phyloP scores from a whole-genome alignment of 2,329 filamentous ascomycete species.

The Penicillium nordicum region DNA sequence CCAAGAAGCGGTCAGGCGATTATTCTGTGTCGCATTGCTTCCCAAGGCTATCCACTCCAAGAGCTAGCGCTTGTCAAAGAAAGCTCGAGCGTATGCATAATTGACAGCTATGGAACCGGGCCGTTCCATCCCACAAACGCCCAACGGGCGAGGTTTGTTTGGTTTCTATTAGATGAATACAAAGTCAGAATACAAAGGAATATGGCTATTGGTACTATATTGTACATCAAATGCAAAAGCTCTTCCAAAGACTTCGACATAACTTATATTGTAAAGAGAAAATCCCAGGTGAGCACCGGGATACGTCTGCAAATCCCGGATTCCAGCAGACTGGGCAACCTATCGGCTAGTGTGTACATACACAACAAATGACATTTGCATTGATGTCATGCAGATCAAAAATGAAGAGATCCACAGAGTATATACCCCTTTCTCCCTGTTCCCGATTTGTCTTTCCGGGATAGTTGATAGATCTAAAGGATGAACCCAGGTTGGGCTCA shows the following conservation, averaged over 20 bases:
- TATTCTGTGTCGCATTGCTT: neutral
- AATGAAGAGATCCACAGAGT: neutral
- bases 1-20: conserved; percentile 11
- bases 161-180: neutral
- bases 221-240: neutral
- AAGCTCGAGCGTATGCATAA: neutral
- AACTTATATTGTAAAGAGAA: neutral
- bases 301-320: neutral
- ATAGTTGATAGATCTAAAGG: conserved; percentile 6
- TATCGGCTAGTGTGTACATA: neutral
- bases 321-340: conserved; percentile 2
- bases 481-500: neutral
- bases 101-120: conserved; percentile 10
- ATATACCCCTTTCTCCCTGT: neutral
- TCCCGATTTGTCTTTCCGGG: neutral
- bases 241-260: no score
- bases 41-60: neutral
- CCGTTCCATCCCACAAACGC: conserved; percentile 9
- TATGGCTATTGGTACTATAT: neutral
- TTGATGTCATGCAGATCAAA: conserved; percentile 1
- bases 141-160: conserved; percentile 4
- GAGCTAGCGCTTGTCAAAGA: neutral
- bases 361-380: neutral
- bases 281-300: neutral
- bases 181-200: neutral